phyloP scores from a whole-genome alignment of 371 early-diverging fungal species.

The Choanephora cucurbitarum region DNA sequence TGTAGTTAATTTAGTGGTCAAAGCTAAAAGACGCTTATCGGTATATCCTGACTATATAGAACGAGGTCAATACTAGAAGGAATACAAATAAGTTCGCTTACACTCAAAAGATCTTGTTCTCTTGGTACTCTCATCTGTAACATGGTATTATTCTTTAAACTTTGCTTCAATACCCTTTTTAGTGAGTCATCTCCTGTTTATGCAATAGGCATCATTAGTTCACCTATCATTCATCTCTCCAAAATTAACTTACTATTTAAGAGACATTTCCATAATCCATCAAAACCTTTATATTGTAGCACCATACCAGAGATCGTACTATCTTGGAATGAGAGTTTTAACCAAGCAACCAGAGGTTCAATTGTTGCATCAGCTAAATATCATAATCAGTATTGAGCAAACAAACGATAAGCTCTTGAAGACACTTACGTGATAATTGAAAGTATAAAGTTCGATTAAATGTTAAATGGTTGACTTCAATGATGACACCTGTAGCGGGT shows the following conservation, averaged over 20 bases:
- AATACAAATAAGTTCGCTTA: too few relatives aligned
- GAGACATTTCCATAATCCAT: conserved; percentile 40
- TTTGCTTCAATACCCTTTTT: conserved; percentile 32
- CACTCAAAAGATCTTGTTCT: conserved; percentile 35
- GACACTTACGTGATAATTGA: conserved; percentile 44
- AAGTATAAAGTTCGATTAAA: conserved; percentile 48
- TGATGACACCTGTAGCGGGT: conserved; percentile 39
- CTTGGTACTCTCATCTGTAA: conserved; percentile 37
- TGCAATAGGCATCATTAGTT: too few relatives aligned
- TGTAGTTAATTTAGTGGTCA: conserved; percentile 4
- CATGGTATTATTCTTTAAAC: conserved; percentile 29
- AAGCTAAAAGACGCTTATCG: conserved; percentile 13
- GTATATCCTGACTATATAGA: conserved; percentile 16
- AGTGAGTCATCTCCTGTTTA: conserved; percentile 31
- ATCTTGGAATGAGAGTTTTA: conserved; percentile 49
- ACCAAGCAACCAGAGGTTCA: conserved; percentile 51
- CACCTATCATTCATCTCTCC: too few relatives aligned
- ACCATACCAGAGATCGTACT: conserved; percentile 50
- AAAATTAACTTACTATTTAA: conserved; percentile 36
- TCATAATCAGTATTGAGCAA: too few relatives aligned
- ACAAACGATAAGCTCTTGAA: too few relatives aligned
- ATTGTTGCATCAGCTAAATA: conserved; percentile 51
- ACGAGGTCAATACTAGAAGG: too few relatives aligned
- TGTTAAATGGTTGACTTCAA: conserved; percentile 48
- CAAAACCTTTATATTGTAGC: conserved; percentile 37